Percentiles rank a stretch among this genome's conserved stretches.
These are phyloP conservation scores for Sisymbrium irio DNA, from an alignment of 345 rosid genomes.

Conservation along the genomic window DNA sequence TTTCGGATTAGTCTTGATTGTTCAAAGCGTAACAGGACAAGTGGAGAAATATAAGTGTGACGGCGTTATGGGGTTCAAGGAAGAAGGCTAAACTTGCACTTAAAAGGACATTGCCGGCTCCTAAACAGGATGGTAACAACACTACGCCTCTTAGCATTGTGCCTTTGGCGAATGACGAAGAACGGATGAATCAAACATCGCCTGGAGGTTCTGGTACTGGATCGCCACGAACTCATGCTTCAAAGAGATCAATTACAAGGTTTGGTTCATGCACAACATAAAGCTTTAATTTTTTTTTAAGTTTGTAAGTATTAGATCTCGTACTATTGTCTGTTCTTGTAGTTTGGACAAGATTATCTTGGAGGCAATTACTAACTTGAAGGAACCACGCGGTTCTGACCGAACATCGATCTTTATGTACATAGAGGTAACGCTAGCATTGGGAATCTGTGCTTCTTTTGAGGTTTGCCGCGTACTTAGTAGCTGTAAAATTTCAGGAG, in stretches of 20 bases:
- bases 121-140: slow-evolving; percentile 51
- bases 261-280: slow-evolving; percentile 26
- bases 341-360: slow-evolving; percentile 79
- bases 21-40: slow-evolving; percentile 63
- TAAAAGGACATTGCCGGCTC: slow-evolving; percentile 46
- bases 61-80: slow-evolving; percentile 87
- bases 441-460: slow-evolving; percentile 1
- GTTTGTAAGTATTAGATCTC: slow-evolving; percentile 13
- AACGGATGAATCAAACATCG: slow-evolving; percentile 52
- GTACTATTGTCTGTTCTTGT: slow-evolving; percentile 30
- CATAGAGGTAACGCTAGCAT: slow-evolving; percentile 61
- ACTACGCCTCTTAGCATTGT: slow-evolving; percentile 35
- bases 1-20: slow-evolving; percentile 13
- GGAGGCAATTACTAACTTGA: slow-evolving; percentile 80
- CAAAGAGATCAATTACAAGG: slow-evolving; percentile 69
- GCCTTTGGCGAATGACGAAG: slow-evolving; percentile 49
- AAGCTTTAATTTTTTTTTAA: background rate
- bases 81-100: slow-evolving; percentile 83
- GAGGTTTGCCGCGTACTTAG: slow-evolving; percentile 4
- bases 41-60: slow-evolving; percentile 98
- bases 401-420: slow-evolving; percentile 67
- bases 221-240: slow-evolving; percentile 37
- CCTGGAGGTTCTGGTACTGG: slow-evolving; percentile 48
- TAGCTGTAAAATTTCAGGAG: slow-evolving; percentile 52
- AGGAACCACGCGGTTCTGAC: slow-evolving; percentile 81